phyloP scores from a whole-genome alignment of 306 rosid species.

The Parietaria judaica region DNA sequence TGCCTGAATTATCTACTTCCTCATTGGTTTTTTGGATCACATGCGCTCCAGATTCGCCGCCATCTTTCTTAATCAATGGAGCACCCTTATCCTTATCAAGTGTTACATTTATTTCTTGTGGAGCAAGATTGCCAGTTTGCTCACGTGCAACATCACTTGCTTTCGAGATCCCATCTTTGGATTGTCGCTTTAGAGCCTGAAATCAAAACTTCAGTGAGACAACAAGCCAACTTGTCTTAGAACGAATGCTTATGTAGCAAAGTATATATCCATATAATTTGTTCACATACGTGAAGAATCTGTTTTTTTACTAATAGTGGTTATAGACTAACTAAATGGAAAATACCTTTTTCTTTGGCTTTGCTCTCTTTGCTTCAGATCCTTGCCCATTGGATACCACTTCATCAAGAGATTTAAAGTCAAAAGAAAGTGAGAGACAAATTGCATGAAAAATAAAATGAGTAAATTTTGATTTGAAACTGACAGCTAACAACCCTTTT shows the following conservation, averaged over 20 bases:
- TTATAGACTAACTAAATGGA: not conserved
- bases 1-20: conserved; percentile 27
- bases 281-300: not conserved
- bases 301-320: not conserved
- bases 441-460: not conserved
- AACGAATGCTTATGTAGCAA: not conserved
- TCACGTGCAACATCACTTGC: conserved; percentile 28
- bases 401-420: conserved; percentile 19
- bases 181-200: conserved; percentile 46
- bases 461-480: not conserved
- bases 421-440: conserved; percentile 26
- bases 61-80: conserved; percentile 35
- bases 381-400: conserved; percentile 78
- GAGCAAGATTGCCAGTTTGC: conserved; percentile 28
- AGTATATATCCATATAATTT: not conserved
- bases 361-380: conserved; percentile 61
- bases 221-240: not conserved
- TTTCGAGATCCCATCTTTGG: conserved; percentile 22
- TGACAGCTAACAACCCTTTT: not conserved
- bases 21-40: conserved; percentile 28
- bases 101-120: conserved; percentile 25
- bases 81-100: conserved; percentile 35
- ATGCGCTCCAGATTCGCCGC: conserved; percentile 24
- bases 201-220: conserved; percentile 17
- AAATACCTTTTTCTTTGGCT: conserved; percentile 61